A percentile compares a stretch with the other conserved stretches of the same genome.
Conservation (phyloP, 208 protist species). For the Angomonas deanei region DNA sequence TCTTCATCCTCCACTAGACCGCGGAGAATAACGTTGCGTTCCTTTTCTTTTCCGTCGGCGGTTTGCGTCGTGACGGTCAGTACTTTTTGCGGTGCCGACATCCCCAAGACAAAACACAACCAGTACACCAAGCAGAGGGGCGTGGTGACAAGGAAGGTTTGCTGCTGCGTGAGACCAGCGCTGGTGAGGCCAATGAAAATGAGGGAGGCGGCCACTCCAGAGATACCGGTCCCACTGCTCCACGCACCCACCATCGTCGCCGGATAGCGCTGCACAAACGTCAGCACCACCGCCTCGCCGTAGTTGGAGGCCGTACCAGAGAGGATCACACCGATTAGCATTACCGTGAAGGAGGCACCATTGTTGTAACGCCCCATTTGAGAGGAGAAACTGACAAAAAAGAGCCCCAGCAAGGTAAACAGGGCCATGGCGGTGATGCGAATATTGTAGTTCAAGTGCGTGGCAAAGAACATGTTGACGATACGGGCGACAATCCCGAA, state of each 20-base stretch:
- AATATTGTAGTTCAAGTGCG: conserved; percentile 61
- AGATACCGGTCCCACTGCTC: conserved; percentile 84
- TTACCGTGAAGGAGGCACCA: conserved; percentile 46
- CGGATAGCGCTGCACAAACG: conserved; percentile 79
- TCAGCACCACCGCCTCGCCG: conserved; percentile 73
- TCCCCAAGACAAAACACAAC: conserved; percentile 58
- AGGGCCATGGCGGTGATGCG: conserved; percentile 54
- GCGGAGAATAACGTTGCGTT: conserved; percentile 11
- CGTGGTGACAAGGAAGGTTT: conserved; percentile 70
- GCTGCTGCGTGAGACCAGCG: conserved; percentile 33
- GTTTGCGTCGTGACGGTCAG: conserved; percentile 16
- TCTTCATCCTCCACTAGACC: conserved; percentile 32
- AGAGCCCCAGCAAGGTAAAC: conserved; percentile 55
- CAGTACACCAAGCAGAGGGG: conserved; percentile 64
- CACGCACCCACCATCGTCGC: conserved; percentile 75
- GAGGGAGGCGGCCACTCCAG: conserved; percentile 70
- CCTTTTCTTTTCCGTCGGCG: neutral
- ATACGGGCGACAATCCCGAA: conserved; percentile 74
- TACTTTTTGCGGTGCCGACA: conserved; percentile 46
- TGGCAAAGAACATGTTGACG: conserved; percentile 71
- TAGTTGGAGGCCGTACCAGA: conserved; percentile 59
- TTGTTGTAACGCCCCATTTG: conserved; percentile 43
- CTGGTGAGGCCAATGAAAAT: conserved; percentile 66
- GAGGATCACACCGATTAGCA: conserved; percentile 66
- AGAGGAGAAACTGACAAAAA: conserved; percentile 61